Conservation (phyloP, 1,139 yeast genomes). For the Lodderomyces parapsilosis region DNA sequence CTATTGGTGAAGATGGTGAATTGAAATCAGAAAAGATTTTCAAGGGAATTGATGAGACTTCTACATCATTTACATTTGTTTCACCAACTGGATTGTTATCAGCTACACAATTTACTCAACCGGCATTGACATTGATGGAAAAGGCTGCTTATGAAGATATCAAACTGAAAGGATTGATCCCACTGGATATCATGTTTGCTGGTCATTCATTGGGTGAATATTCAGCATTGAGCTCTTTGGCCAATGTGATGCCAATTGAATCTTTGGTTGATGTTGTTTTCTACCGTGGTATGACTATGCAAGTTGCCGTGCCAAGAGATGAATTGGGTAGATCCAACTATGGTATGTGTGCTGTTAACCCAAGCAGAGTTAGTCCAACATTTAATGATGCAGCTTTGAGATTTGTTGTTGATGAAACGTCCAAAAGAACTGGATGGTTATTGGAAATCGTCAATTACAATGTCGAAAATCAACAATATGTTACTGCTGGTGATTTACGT, state of each 20-base stretch:
- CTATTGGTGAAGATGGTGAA: constrained; percentile 81
- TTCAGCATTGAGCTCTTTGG: constrained; percentile 94
- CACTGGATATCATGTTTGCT: constrained; percentile 91
- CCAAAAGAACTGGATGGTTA: constrained; percentile 84
- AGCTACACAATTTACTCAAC: constrained; percentile 99
- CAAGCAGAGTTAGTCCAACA: constrained; percentile 85
- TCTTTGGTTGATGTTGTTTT: constrained; percentile 96
- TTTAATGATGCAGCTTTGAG: constrained; percentile 92
- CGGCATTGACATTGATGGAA: constrained; percentile 98
- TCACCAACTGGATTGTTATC: constrained; percentile 95
- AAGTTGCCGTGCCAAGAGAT: constrained; percentile 99
- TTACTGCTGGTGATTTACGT: constrained; percentile 97
- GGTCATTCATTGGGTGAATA: constrained; percentile 99
- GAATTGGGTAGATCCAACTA: constrained; percentile 92
- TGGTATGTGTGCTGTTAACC: constrained; percentile 99
- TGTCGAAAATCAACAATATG: constrained; percentile 97
- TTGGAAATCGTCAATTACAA: constrained; percentile 97
- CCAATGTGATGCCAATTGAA: constrained; percentile 98
- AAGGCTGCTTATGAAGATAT: constrained; percentile 98
- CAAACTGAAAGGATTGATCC: constrained; percentile 93
- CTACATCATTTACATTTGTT: constrained; percentile 83
- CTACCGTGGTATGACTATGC: constrained; percentile 99
- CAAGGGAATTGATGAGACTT: constrained; percentile 80
- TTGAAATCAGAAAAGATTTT: constrained; percentile 91
- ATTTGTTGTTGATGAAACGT: constrained; percentile 89